phyloP scores from a whole-genome alignment of 371 early-diverging fungal genomes.

The Capniomyces stellatus region DNA sequence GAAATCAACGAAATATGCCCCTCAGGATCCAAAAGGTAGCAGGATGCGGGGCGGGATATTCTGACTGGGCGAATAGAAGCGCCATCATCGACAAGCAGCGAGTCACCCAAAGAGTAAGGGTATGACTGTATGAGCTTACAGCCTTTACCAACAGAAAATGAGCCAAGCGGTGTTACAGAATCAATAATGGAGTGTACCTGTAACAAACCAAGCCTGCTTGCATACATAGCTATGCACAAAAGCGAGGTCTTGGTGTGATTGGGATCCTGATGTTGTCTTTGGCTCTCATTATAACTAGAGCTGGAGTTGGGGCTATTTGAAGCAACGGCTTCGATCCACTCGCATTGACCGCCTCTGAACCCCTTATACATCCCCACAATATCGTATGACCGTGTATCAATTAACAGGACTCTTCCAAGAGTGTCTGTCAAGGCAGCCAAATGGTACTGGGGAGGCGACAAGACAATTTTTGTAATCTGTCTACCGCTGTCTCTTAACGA shows the following conservation, averaged over 20 bases:
- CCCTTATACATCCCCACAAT: slow-evolving; percentile 25
- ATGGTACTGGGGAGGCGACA: slow-evolving; percentile 11
- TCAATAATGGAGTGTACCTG: slow-evolving; percentile 1
- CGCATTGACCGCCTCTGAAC: slow-evolving; percentile 26
- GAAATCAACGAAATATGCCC: background rate
- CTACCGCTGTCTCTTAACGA: slow-evolving; percentile 17
- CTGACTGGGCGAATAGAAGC: background rate
- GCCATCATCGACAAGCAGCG: background rate
- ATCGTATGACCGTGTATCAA: slow-evolving; percentile 21
- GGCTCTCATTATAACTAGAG: background rate
- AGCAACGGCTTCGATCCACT: slow-evolving; percentile 15
- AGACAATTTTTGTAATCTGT: slow-evolving; percentile 14
- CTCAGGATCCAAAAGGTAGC: background rate
- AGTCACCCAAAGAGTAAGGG: slow-evolving; percentile 1
- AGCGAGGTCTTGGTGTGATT: background rate
- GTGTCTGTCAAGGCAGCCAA: slow-evolving; percentile 26
- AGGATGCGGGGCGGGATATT: background rate
- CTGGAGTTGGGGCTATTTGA: background rate
- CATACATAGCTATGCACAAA: slow-evolving; percentile 2
- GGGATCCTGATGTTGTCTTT: background rate
- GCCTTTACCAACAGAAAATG: slow-evolving; percentile 1
- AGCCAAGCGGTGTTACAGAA: background rate
- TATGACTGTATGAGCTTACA: slow-evolving; percentile 1
- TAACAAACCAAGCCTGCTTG: background rate
- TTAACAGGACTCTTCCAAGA: slow-evolving; percentile 17